Percentiles rank a stretch among this genome's conserved stretches.
phyloP scores from a whole-genome alignment of 2,329 filamentous ascomycete genomes.

The Penicillium thymicola region DNA sequence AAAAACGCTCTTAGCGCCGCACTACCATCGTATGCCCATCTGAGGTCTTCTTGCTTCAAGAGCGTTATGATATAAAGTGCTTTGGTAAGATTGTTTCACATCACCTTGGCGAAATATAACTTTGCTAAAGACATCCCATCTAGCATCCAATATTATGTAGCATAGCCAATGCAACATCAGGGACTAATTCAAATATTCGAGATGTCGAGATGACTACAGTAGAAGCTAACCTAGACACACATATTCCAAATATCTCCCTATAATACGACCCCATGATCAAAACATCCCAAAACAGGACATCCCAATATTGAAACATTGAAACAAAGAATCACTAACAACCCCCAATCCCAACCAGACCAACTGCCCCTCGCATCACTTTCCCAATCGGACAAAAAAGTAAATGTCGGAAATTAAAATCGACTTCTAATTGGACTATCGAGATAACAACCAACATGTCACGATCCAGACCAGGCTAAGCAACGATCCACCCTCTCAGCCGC shows the following conservation, averaged over 20 bases:
- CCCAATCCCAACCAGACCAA: slow-evolving; percentile 2
- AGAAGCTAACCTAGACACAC: background rate
- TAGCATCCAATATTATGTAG: background rate
- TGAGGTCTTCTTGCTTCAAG: background rate
- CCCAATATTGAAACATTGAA: background rate
- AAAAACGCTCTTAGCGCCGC: background rate
- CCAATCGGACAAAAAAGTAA: slow-evolving; percentile 12
- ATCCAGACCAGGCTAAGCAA: slow-evolving; percentile 16
- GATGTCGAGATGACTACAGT: background rate
- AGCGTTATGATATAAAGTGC: background rate
- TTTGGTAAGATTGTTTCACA: background rate
- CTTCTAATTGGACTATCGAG: slow-evolving; percentile 14
- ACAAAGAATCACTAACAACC: background rate
- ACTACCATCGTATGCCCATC: background rate
- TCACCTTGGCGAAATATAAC: background rate
- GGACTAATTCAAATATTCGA: background rate
- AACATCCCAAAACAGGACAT: background rate
- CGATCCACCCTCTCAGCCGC: slow-evolving; percentile 11
- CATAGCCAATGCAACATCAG: background rate
- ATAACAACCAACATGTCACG: slow-evolving; percentile 10
- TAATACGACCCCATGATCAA: background rate
- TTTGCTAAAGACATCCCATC: too few species aligned
- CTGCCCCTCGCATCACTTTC: slow-evolving; percentile 17
- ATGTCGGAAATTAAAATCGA: slow-evolving; percentile 15
- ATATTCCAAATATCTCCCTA: background rate